Evolutionary conservation across 805 yeast species (phyloP).

Genomic region (Myxozyma mucilagina): DNA sequence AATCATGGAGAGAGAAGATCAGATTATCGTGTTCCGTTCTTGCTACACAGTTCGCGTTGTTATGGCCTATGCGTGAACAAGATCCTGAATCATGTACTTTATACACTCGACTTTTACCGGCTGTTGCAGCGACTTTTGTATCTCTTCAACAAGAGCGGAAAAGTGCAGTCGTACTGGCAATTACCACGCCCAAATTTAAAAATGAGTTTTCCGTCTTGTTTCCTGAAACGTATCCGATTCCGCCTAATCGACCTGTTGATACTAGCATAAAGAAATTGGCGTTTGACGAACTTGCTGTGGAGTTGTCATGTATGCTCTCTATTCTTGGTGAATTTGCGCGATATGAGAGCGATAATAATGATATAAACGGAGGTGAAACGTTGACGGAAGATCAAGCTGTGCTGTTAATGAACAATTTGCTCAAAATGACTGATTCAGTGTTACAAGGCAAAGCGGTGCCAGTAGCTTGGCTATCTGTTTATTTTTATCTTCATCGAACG

Average conservation of each 20-base stretch:
- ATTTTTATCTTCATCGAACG: constrained; percentile 38
- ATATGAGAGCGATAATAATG: constrained; percentile 24
- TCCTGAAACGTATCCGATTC: constrained; percentile 66
- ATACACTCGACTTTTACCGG: constrained; percentile 39
- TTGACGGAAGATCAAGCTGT: constrained; percentile 36
- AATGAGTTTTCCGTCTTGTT: constrained; percentile 45
- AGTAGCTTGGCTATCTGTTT: constrained; percentile 69
- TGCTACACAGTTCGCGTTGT: constrained; percentile 36
- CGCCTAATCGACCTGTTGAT: constrained; percentile 59
- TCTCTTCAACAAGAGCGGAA: constrained; percentile 30
- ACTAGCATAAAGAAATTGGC: constrained; percentile 69
- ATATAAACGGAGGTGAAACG: constrained; percentile 25
- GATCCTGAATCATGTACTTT: constrained; percentile 35
- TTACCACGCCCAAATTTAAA: constrained; percentile 40
- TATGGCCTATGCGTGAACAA: constrained; percentile 37
- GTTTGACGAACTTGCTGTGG: constrained; percentile 71
- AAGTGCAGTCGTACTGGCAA: constrained; percentile 1
- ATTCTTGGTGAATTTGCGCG: constrained; percentile 34
- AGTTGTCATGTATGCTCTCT: constrained; percentile 58
- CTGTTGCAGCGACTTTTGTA: constrained; percentile 36
- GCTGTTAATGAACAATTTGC: constrained; percentile 36
- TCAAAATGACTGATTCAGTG: constrained; percentile 37
- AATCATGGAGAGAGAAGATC: constrained; percentile 34
- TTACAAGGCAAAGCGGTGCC: constrained; percentile 38
- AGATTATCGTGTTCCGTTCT: constrained; percentile 36